phyloP scores from a whole-genome alignment of 2,329 filamentous ascomycete species.

The Chaetomiaceae sp. region DNA sequence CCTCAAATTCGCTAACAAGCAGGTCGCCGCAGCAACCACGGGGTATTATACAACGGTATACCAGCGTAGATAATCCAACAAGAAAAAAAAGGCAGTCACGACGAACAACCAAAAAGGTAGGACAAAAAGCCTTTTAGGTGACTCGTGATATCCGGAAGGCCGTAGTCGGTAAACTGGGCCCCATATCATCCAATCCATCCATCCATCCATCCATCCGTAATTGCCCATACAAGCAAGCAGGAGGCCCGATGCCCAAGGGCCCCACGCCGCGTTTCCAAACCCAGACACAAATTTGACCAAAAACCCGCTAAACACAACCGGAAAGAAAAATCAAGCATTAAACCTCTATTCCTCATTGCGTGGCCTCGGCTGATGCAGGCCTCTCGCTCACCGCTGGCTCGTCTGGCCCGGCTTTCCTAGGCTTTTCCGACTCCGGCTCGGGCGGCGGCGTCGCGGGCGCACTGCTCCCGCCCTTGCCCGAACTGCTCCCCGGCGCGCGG shows the following conservation, averaged over 20 bases:
- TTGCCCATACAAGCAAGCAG: not conserved
- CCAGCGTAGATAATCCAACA: conserved; percentile 13
- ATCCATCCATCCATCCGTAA: not conserved
- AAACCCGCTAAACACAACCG: not conserved
- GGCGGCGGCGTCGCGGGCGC: conserved; percentile 13
- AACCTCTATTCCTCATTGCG: not conserved
- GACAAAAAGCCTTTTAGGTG: not conserved
- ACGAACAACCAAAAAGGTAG: not conserved
- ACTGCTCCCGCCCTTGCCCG: conserved; percentile 6
- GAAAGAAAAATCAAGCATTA: not conserved
- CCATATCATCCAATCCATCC: too few species aligned
- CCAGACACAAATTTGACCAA: too few species aligned
- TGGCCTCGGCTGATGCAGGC: conserved; percentile 1
- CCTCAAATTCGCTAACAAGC: conserved; percentile 5
- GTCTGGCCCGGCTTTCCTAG: not conserved
- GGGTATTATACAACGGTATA: conserved; percentile 28
- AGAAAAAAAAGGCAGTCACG: not conserved
- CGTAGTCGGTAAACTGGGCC: too few species aligned
- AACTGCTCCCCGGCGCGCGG: not conserved
- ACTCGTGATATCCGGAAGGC: too few species aligned
- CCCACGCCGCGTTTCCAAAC: not conserved
- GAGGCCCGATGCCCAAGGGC: not conserved
- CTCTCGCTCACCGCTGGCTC: conserved; percentile 10
- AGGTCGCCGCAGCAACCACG: conserved; percentile 10
- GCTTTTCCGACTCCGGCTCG: not conserved